Evolutionary conservation across 352 stramenopile genomes (phyloP).

Genomic region (Elongisporangium undulatum): DNA sequence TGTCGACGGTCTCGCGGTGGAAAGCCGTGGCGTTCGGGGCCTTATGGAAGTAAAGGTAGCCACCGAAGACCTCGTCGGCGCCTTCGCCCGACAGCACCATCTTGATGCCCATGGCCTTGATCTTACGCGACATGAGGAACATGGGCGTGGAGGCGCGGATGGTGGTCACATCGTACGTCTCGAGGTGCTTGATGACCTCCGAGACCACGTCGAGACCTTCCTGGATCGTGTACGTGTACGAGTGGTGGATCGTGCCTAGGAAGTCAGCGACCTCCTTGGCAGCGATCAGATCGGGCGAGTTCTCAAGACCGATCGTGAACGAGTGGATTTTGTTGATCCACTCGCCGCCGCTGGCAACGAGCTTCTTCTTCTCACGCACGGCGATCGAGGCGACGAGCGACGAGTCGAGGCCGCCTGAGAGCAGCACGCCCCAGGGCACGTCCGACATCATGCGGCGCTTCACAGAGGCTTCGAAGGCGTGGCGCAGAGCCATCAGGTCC

Average conservation of each 20-base stretch:
- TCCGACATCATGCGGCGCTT: constrained; percentile 98
- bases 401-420: constrained; percentile 97
- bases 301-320: constrained; percentile 97
- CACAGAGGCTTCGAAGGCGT: constrained; percentile 93
- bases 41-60: constrained; percentile 99
- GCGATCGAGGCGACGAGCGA: constrained; percentile 97
- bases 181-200: constrained; percentile 96
- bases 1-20: constrained; percentile 93
- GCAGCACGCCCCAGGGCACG: constrained; percentile 97
- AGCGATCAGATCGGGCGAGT: constrained; percentile 95
- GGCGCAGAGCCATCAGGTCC: constrained; percentile 75
- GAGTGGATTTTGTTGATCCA: constrained; percentile 96
- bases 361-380: constrained; percentile 89
- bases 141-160: constrained; percentile 98
- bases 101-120: constrained; percentile 99
- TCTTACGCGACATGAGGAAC: constrained; percentile 99
- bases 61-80: constrained; percentile 97
- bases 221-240: constrained; percentile 98
- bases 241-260: constrained; percentile 97
- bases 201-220: constrained; percentile 97
- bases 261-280: constrained; percentile 96
- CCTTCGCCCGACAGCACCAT: constrained; percentile 99
- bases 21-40: constrained; percentile 91
- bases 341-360: constrained; percentile 67
- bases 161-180: constrained; percentile 99